Evolutionary conservation across 768 basidiomycete species (phyloP).

Genomic region (Royoungia palumana): DNA sequence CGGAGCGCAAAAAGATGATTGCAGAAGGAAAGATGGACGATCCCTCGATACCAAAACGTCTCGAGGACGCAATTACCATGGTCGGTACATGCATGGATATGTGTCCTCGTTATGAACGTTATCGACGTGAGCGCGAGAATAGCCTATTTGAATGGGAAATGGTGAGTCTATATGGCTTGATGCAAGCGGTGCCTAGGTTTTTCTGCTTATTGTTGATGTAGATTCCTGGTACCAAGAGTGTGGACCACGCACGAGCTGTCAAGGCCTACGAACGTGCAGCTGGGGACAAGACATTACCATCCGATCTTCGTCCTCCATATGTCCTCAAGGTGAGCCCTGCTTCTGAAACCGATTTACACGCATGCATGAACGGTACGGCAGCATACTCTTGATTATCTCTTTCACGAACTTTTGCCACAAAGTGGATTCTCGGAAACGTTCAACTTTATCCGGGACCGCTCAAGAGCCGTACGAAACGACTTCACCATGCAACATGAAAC

Average conservation of each 20-base stretch:
- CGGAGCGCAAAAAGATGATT: constrained; percentile 70
- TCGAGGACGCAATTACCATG: constrained; percentile 91
- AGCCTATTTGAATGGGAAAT: constrained; percentile 85
- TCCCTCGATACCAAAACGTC: constrained; percentile 69
- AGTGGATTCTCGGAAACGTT: constrained; percentile 69
- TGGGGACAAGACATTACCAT: constrained; percentile 87
- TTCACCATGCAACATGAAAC: constrained; percentile 90
- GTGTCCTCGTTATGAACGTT: constrained; percentile 93
- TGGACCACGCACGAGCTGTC: constrained; percentile 84
- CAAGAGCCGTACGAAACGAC: constrained; percentile 86
- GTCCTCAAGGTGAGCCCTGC: constrained; percentile 63
- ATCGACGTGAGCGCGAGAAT: constrained; percentile 85
- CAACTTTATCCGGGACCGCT: constrained; percentile 89
- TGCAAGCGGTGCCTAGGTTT: constrained; percentile 7
- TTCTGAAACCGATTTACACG: neutral
- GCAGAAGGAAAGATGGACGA: constrained; percentile 86
- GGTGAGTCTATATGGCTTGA: constrained; percentile 41
- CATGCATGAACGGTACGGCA: constrained; percentile 25
- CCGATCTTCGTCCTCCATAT: constrained; percentile 84
- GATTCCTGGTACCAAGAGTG: constrained; percentile 80
- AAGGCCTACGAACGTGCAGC: constrained; percentile 95
- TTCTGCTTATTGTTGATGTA: constrained; percentile 40
- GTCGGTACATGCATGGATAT: constrained; percentile 90
- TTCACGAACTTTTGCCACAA: constrained; percentile 70
- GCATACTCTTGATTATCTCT: constrained; percentile 91